Conservation (phyloP, 1,284 basidiomycete species). For the Sphagnurus paluster region DNA sequence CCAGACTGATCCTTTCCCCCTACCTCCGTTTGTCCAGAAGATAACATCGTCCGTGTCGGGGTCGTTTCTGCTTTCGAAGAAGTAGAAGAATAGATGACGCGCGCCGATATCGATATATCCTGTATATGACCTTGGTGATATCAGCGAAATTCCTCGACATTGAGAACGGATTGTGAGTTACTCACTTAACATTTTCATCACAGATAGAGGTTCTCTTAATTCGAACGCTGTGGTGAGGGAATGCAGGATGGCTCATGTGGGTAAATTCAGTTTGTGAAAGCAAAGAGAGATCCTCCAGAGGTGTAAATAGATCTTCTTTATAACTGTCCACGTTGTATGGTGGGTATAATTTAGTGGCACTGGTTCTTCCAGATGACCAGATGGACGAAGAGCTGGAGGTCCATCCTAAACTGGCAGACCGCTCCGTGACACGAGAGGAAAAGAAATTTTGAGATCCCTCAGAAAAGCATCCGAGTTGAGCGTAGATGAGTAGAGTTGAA, state of each 20-base stretch:
- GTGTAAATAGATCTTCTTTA: slow-evolving; percentile 33
- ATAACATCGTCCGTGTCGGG: slow-evolving; percentile 68
- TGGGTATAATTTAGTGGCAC: not conserved
- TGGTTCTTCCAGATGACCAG: not conserved
- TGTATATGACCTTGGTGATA: slow-evolving; percentile 34
- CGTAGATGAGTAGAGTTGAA: too few relatives aligned
- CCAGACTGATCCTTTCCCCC: slow-evolving; percentile 12
- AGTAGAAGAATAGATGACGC: slow-evolving; percentile 82
- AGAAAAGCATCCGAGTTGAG: too few relatives aligned
- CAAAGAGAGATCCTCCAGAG: slow-evolving; percentile 38
- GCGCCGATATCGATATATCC: slow-evolving; percentile 72
- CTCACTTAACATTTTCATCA: slow-evolving; percentile 42
- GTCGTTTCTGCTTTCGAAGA: slow-evolving; percentile 77
- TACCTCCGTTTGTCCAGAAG: slow-evolving; percentile 67
- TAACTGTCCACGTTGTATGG: not conserved
- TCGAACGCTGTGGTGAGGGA: slow-evolving; percentile 44
- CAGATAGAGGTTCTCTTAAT: slow-evolving; percentile 46
- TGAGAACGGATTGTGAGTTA: not conserved
- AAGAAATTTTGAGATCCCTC: too few relatives aligned
- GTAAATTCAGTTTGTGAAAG: slow-evolving; percentile 48
- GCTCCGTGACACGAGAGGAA: too few relatives aligned
- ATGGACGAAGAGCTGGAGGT: too few relatives aligned
- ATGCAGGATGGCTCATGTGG: slow-evolving; percentile 45
- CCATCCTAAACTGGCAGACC: too few relatives aligned
- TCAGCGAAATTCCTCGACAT: not conserved